These are phyloP conservation scores for Scedosporium dehoogii DNA, from an alignment of 2,329 filamentous ascomycete species.

Conservation along the genomic window DNA sequence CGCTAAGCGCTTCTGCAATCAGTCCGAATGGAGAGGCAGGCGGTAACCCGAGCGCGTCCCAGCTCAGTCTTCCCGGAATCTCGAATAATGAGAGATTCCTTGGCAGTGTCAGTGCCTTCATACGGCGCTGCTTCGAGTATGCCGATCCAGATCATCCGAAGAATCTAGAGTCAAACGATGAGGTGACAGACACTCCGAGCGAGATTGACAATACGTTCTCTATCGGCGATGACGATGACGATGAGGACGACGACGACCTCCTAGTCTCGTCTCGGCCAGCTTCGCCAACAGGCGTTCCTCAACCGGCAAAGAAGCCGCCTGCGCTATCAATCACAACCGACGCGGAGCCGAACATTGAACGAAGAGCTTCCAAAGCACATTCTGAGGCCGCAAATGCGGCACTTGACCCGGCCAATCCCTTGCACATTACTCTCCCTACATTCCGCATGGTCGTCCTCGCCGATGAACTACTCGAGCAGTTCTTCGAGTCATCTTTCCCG, in stretches of 20 bases:
- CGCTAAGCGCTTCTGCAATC: slow-evolving; percentile 49
- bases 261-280: slow-evolving; percentile 41
- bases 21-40: slow-evolving; percentile 36
- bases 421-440: slow-evolving; percentile 92
- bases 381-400: slow-evolving; percentile 78
- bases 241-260: slow-evolving; percentile 45
- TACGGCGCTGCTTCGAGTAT: slow-evolving; percentile 93
- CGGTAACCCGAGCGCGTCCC: slow-evolving; percentile 16
- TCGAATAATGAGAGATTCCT: slow-evolving; percentile 80
- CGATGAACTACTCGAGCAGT: slow-evolving; percentile 89
- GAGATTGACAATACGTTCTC: slow-evolving; percentile 48
- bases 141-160: slow-evolving; percentile 80
- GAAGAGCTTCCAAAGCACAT: slow-evolving; percentile 48
- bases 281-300: slow-evolving; percentile 23
- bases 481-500: slow-evolving; percentile 94
- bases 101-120: slow-evolving; percentile 90
- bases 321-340: slow-evolving; percentile 27
- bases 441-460: slow-evolving; percentile 98
- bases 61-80: slow-evolving; percentile 35
- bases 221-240: slow-evolving; percentile 64
- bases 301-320: slow-evolving; percentile 29
- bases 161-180: slow-evolving; percentile 35
- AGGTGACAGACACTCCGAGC: slow-evolving; percentile 15
- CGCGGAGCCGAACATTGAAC: slow-evolving; percentile 5
- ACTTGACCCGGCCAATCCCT: slow-evolving; percentile 81